phyloP scores from a whole-genome alignment of 495 filamentous ascomycete genomes.

The Trichoderma orchidacearum region DNA sequence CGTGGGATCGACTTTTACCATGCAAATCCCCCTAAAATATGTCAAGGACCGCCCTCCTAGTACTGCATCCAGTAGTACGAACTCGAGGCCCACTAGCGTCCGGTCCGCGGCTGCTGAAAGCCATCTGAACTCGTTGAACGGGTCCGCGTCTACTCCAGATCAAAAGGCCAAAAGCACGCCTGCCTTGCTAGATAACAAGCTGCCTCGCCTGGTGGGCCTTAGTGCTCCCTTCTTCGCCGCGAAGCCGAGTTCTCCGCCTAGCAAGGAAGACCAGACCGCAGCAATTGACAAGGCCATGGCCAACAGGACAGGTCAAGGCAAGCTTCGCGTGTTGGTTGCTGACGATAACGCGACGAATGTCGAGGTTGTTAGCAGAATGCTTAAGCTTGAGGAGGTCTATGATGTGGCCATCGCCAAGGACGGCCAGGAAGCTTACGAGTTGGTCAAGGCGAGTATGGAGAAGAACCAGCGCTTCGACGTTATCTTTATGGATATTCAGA shows the following conservation, averaged over 20 bases:
- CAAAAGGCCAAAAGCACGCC: constrained; percentile 14
- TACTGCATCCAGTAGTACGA: constrained; percentile 34
- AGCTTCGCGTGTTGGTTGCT: constrained; percentile 75
- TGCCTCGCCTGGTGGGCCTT: constrained; percentile 69
- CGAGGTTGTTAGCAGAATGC: constrained; percentile 59
- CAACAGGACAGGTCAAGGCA: constrained; percentile 41
- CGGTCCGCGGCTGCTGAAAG: constrained; percentile 13
- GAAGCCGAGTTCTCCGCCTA: constrained; percentile 22
- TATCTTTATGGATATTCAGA: constrained; percentile 92
- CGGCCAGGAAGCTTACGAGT: constrained; percentile 78
- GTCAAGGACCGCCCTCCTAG: constrained; percentile 44
- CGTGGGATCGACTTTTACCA: constrained; percentile 66
- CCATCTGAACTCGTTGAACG: neutral
- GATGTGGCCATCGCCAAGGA: constrained; percentile 74
- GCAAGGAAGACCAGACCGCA: constrained; percentile 22
- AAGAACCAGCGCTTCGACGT: constrained; percentile 58
- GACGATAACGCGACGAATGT: constrained; percentile 95
- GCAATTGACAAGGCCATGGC: constrained; percentile 34
- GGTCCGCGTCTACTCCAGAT: constrained; percentile 22
- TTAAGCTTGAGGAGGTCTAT: constrained; percentile 42
- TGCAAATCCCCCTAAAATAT: constrained; percentile 73
- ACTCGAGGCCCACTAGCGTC: constrained; percentile 63
- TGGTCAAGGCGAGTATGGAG: constrained; percentile 72
- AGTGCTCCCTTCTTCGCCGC: constrained; percentile 78
- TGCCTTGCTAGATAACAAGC: constrained; percentile 27